Evolutionary conservation across 371 early-diverging fungal genomes (phyloP).

Genomic region (Rhizomucor miehei): DNA sequence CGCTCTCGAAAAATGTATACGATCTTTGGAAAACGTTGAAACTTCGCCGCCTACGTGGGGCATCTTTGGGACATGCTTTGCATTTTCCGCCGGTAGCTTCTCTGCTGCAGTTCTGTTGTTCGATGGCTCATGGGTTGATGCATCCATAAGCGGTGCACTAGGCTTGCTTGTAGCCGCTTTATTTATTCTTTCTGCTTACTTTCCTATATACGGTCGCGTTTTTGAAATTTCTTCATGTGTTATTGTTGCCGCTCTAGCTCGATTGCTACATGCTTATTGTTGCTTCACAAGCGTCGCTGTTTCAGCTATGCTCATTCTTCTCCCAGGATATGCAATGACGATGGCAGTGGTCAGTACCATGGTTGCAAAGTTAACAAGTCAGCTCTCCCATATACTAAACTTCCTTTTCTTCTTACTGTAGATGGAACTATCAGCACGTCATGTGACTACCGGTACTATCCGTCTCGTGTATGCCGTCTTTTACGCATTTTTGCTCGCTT

Average conservation of each 20-base stretch:
- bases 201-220: constrained; percentile 37
- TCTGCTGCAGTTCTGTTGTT: constrained; percentile 33
- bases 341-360: constrained; percentile 18
- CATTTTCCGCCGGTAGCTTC: constrained; percentile 29
- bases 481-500: constrained; percentile 73
- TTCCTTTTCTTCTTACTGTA: constrained; percentile 5
- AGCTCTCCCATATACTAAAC: background rate
- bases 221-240: constrained; percentile 44
- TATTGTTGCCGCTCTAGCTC: constrained; percentile 30
- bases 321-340: constrained; percentile 42
- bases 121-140: constrained; percentile 42
- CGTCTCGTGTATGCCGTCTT: constrained; percentile 76
- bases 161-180: constrained; percentile 31
- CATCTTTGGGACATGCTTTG: constrained; percentile 5
- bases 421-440: constrained; percentile 59
- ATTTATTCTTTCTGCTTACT: constrained; percentile 25
- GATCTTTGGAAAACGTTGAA: constrained; percentile 18
- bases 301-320: constrained; percentile 51
- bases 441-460: constrained; percentile 80
- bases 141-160: constrained; percentile 19
- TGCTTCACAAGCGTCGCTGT: constrained; percentile 41
- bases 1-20: constrained; percentile 18
- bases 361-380: background rate
- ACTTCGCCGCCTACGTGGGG: constrained; percentile 38
- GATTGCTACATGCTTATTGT: constrained; percentile 29